Base-by-base conservation (phyloP, 2,329 filamentous ascomycete genomes). In the Apiospora marii region DNA sequence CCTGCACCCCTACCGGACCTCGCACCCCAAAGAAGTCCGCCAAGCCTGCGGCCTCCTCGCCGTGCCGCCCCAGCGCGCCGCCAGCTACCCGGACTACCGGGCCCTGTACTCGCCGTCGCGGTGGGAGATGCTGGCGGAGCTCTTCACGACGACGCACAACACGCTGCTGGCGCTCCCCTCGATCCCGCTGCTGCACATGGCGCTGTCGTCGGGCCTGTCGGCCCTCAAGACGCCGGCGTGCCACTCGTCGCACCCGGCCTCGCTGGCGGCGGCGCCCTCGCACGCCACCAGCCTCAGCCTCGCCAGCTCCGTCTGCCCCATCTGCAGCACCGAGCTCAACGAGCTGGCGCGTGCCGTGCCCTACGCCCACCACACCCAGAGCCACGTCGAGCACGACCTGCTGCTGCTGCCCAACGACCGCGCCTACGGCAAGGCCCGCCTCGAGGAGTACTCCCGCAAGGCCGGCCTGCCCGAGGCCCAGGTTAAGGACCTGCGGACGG, bases 171-270 rank as follows among this genome's bases (percentile, higher is more conserved):
- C 92, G 22, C 89, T 99, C 0, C 95, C 96, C 0, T 88, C 92
- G 1, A 90, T 92, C 27, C 95, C 96, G 0, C 89, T 98, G 24
- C 90, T 99, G 37, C 94, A 98, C 83, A 93, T 97, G 74, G 96
- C 96, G 16, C 89, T 99, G 13, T 94, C 93, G 0, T 95, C 95
- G 0, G 96, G 96, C 10, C 89, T 99, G 13, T 98, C 95, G 0
- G 95, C 96, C 0, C 91, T 99, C 76, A 99, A 99, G 83, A 98
- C 96, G 0, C 96, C 96, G 0, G 92, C 94, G 22, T 99, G 96
- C 81, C 95, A 98, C 84, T 93, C 92, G 1, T 85, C 69, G 80
- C 82, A 69, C 72, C 74, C 75, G 46, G 76, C 78, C 67, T 74
- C 77, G 37, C 76, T 80, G 44, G 72, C 79, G 10, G 58, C 58